A percentile compares a stretch with the other conserved stretches of the same genome.
phyloP scores from a whole-genome alignment of 2,329 filamentous ascomycete genomes.

The Cylindrodendrum hubeiense region DNA sequence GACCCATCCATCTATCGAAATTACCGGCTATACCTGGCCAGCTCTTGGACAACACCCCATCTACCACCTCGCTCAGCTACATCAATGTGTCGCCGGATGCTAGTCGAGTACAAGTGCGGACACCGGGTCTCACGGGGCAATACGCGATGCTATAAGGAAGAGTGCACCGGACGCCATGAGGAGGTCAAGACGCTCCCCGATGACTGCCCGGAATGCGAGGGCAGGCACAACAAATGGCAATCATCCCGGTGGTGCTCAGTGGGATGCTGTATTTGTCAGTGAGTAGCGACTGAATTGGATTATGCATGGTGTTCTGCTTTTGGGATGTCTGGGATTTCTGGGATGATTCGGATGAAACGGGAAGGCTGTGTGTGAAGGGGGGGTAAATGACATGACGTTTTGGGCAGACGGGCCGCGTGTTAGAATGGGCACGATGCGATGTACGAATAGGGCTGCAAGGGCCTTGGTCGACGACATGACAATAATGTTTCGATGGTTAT shows the following conservation, averaged over 20 bases:
- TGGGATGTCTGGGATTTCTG: background rate
- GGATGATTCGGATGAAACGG: slow-evolving; percentile 19
- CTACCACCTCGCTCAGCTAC: background rate
- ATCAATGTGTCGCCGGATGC: slow-evolving; percentile 49
- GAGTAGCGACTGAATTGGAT: slow-evolving; percentile 12
- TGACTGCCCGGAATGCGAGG: slow-evolving; percentile 52
- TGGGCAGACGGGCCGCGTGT: background rate
- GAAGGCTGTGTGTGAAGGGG: background rate
- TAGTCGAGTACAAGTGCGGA: slow-evolving; percentile 53
- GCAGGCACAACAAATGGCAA: slow-evolving; percentile 39
- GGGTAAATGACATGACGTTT: slow-evolving; percentile 10
- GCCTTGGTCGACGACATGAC: background rate
- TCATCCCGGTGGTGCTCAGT: slow-evolving; percentile 54
- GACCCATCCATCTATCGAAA: background rate
- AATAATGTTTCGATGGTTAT: slow-evolving; percentile 1
- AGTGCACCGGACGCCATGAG: slow-evolving; percentile 48
- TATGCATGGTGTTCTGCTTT: background rate
- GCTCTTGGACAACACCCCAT: background rate
- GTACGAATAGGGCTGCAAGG: slow-evolving; percentile 19
- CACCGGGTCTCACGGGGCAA: slow-evolving; percentile 51
- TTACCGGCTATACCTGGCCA: no score
- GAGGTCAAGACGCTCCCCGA: slow-evolving; percentile 47
- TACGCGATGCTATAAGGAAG: slow-evolving; percentile 50
- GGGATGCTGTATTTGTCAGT: slow-evolving; percentile 49
- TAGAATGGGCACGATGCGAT: slow-evolving; percentile 1